Base-by-base conservation (phyloP, 2,329 filamentous ascomycete species). In the Alternaria triticimaculans region DNA sequence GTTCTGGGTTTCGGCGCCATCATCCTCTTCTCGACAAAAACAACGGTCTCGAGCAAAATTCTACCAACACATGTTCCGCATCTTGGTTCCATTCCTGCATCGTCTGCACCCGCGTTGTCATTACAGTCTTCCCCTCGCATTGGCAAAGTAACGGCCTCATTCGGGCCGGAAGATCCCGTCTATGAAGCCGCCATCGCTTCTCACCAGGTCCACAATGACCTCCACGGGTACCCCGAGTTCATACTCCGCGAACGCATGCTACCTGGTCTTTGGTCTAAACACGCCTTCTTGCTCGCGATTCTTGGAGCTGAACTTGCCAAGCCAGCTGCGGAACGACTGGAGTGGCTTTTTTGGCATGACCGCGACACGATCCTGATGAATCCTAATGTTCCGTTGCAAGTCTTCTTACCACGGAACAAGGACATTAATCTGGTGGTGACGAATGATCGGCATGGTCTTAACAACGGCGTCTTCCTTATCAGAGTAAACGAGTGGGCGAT, bases 401-500 rank as follows among this genome's bases (percentile, higher is more conserved):
- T 46, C 33, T 61, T 61, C 37, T 21, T 61, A 8, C 58, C 58
- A 5, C 58, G 53, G 4, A 8, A 15, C 2, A 12, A 41, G 5
- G 14, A 61, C 5, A 18, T 55, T 2, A 70, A 82, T 49, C 57
- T 82, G 4, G 59, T 82, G 8, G 78, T 78, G 33, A 75, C 76
- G 11, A 74, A 78, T 15, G 81, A 82, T 61, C 75, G 70, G 67
- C 81, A 81, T 58, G 81, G 81, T 0, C 71, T 83, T 3, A 83
- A 82, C 63, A 81, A 81, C 41, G 81, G 80, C 21, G 76, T 82
- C n/a, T 83, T 83, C 58, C 70, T 80, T 0, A 61, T 82, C 3
- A 72, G 79, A 21, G 81, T 82, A 25, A 72, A 72, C 14, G 67
- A 72, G 30, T 82, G 81, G 80, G 67, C 72, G 1, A 75, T 81